Evolutionary conservation across 1,284 basidiomycete genomes (phyloP).

Genomic region (Fomitopsis palustris): DNA sequence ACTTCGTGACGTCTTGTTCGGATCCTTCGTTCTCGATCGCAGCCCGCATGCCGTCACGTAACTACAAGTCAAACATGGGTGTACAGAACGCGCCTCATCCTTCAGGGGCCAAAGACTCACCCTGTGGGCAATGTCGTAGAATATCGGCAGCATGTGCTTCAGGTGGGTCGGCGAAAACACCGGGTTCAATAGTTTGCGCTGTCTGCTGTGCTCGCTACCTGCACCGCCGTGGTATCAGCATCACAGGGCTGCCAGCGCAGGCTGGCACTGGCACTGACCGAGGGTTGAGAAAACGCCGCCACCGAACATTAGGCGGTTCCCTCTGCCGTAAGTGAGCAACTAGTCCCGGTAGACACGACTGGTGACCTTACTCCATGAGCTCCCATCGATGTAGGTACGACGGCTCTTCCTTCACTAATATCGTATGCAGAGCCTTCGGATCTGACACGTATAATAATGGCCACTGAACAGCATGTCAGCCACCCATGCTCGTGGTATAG

Average conservation of each 20-base stretch:
- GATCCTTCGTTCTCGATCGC: slow-evolving; percentile 12
- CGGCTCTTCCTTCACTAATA: neutral
- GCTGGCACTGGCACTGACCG: neutral
- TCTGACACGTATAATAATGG: slow-evolving; percentile 4
- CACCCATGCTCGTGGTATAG: neutral
- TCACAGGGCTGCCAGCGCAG: neutral
- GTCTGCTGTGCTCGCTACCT: slow-evolving; percentile 22
- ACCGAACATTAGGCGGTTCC: neutral
- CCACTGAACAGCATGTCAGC: neutral
- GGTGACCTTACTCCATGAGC: neutral
- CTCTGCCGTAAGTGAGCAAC: neutral
- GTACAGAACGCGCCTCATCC: neutral
- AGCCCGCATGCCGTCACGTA: slow-evolving; percentile 15
- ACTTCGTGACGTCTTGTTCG: slow-evolving; percentile 28
- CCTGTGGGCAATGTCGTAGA: slow-evolving; percentile 13
- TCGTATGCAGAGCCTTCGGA: slow-evolving; percentile 4
- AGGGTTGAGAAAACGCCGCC: neutral
- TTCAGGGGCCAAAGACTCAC: slow-evolving; percentile 1
- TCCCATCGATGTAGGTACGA: slow-evolving; percentile 1
- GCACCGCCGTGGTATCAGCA: neutral
- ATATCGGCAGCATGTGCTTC: slow-evolving; percentile 15
- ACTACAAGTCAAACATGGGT: slow-evolving; percentile 5
- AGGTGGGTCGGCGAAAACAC: slow-evolving; percentile 23
- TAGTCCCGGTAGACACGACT: too few species aligned
- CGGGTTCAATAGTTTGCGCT: slow-evolving; percentile 25